These are phyloP conservation scores for Trichomonascaceae sp. DNA, from an alignment of 1,139 yeast species.

Conservation along the genomic window DNA sequence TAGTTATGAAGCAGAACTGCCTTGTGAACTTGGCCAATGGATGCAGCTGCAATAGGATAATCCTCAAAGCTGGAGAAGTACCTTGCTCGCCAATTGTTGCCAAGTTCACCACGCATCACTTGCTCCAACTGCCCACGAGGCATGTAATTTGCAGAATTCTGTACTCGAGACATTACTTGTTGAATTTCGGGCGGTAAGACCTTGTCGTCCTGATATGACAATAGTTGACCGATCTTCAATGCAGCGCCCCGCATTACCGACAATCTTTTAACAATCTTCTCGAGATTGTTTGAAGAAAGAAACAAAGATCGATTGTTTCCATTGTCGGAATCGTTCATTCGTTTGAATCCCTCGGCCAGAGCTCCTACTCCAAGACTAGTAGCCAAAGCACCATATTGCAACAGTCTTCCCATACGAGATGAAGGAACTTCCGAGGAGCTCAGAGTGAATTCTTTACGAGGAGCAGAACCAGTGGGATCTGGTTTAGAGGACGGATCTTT, in stretches of 20 bases:
- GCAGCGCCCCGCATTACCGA: constrained; percentile 99
- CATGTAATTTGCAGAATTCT: constrained; percentile 94
- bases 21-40: constrained; percentile 92
- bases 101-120: constrained; percentile 69
- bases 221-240: constrained; percentile 87
- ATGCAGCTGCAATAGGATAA: constrained; percentile 94
- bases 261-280: constrained; percentile 78
- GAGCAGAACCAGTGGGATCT: constrained; percentile 15
- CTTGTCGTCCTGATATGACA: constrained; percentile 83
- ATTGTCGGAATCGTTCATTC: constrained; percentile 49
- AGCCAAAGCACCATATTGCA: constrained; percentile 89
- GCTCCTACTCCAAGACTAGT: constrained; percentile 88
- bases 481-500: neutral
- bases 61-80: constrained; percentile 71
- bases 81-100: constrained; percentile 68
- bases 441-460: constrained; percentile 43
- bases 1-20: constrained; percentile 56
- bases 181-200: constrained; percentile 83
- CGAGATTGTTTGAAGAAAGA: constrained; percentile 76
- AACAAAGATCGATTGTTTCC: constrained; percentile 53
- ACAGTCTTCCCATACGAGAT: constrained; percentile 74
- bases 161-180: constrained; percentile 73
- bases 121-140: constrained; percentile 83
- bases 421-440: constrained; percentile 72
- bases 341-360: constrained; percentile 62